Base-by-base conservation (phyloP, 2,329 filamentous ascomycete species). In the Xylaria sp. region DNA sequence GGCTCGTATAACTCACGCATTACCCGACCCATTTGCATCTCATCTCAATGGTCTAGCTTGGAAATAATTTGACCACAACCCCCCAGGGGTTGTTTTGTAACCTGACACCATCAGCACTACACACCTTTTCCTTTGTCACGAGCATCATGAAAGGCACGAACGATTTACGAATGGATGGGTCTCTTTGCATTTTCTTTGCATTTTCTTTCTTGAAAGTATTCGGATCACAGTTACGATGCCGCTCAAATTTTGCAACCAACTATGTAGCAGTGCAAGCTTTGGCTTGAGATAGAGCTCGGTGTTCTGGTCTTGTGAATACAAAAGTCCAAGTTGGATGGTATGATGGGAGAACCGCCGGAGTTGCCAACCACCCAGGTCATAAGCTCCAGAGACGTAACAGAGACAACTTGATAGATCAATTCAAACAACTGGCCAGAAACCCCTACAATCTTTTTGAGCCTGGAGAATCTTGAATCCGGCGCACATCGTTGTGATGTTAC, bases 151-250 rank as follows among this genome's bases (percentile, higher is more conserved):
- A 64, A 65, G 68, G 69, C 59, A 73, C 57, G 57, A 62, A 63
- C 33, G 48, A 60, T 57, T 65, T 48, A 65, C 40, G 60, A 60
- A 51, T 25, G 33, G 40, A 47, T 23, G 43, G 56, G 40, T 29
- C 37, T n/a, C n/a, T n/a, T n/a, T n/a, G n/a, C n/a, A n/a, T n/a
- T 59, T 43, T 55, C 13, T 43, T 44, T 35, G n/a, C n/a, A n/a
- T n/a, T 46, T 35, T 33, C 8, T 46, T 29, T 46, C 44, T 47
- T 23, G 46, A 52, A 51, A 23, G 21, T 68, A 62, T 69, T 68
- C 67, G 67, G 68, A 69, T 67, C 65, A 70, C 68, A 67, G 68
- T 70, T 68, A 72, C 70, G 70, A 73, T 63, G 67, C 65, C 60
- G 61, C 57, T 63, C 59, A 60, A 60, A 65, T 58, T 60, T 67